phyloP scores from a whole-genome alignment of 257 asterid species.

The Nicotiana obtusifolia region DNA sequence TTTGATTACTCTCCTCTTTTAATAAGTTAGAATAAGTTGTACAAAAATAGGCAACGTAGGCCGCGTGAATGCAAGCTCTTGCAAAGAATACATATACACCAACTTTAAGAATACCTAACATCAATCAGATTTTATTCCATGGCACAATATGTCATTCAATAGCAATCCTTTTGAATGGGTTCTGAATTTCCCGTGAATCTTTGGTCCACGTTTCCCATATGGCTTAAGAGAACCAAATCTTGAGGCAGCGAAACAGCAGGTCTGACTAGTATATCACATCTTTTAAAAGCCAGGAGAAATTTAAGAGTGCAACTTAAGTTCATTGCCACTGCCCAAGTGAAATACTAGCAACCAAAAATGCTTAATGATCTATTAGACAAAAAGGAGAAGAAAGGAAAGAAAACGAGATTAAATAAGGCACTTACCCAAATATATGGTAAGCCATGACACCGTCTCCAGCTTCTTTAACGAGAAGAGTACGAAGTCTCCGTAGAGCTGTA shows the following conservation, averaged over 20 bases:
- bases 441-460: constrained; percentile 51
- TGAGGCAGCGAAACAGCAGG: background rate
- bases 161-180: background rate
- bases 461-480: constrained; percentile 52
- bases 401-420: background rate
- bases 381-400: background rate
- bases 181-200: background rate
- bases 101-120: background rate
- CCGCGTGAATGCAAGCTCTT: background rate
- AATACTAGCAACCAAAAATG: background rate
- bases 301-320: background rate
- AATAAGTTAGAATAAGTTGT: background rate
- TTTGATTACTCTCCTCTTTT: background rate
- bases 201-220: background rate
- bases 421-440: constrained; percentile 73
- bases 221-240: background rate
- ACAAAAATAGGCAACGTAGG: background rate
- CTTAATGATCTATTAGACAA: background rate
- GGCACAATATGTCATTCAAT: background rate
- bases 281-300: background rate
- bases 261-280: background rate
- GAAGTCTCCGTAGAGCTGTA: constrained; percentile 53
- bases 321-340: background rate
- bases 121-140: background rate
- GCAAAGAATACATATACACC: background rate